Percentiles rank a stretch among this genome's conserved stretches.
Conservation (phyloP, 257 asterid species). For the Ophiorrhiza pumila region DNA sequence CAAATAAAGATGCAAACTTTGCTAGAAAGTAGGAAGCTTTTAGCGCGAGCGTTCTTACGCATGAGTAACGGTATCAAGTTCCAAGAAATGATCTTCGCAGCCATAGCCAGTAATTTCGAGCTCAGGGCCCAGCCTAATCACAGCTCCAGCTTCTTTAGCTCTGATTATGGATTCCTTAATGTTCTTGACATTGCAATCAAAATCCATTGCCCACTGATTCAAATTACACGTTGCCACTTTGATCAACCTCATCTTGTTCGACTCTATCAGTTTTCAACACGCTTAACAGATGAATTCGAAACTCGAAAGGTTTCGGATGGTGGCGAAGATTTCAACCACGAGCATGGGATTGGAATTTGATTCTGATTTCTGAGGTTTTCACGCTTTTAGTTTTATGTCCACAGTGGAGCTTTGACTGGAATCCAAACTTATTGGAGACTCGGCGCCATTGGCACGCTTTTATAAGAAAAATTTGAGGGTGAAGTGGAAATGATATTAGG, state of each 20-base stretch:
- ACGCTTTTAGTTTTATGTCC: not conserved
- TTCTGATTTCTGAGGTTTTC: too few species aligned
- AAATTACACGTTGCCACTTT: conserved; percentile 90
- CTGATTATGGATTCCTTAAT: conserved; percentile 72
- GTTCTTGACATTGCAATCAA: conserved; percentile 79
- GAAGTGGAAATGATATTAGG: not conserved
- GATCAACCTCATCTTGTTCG: conserved; percentile 69
- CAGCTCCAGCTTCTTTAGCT: conserved; percentile 90
- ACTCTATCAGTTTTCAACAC: not conserved
- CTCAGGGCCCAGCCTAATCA: conserved; percentile 92
- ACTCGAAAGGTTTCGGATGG: not conserved
- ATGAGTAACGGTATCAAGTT: conserved; percentile 83
- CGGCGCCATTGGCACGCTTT: not conserved
- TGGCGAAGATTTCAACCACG: not conserved
- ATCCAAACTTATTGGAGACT: not conserved
- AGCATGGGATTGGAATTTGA: not conserved
- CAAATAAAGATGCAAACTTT: not conserved
- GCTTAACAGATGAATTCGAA: too few species aligned
- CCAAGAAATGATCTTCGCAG: conserved; percentile 92
- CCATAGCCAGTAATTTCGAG: conserved; percentile 98
- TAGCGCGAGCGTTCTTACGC: conserved; percentile 56
- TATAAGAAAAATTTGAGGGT: not conserved
- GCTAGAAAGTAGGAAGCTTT: not conserved
- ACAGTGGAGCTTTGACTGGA: not conserved
- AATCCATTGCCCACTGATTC: conserved; percentile 99